These are phyloP conservation scores for Ilyonectria destructans DNA, from an alignment of 2,329 filamentous ascomycete species.

Conservation along the genomic window DNA sequence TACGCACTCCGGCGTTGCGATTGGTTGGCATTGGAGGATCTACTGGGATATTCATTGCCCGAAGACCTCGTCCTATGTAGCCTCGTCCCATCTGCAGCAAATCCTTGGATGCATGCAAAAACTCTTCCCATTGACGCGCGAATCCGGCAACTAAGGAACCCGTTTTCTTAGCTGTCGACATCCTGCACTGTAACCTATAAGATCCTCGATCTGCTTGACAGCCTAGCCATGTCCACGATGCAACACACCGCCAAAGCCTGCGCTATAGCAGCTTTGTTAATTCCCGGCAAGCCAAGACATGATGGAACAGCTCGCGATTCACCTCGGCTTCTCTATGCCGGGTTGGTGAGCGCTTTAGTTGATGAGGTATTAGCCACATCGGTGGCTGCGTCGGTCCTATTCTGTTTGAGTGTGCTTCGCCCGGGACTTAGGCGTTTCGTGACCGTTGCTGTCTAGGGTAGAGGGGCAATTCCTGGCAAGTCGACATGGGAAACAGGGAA, in stretches of 20 bases:
- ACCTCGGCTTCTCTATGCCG: not conserved
- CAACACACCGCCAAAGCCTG: slow-evolving; percentile 22
- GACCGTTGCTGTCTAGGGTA: not conserved
- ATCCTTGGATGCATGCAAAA: slow-evolving; percentile 1
- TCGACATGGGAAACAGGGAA: not conserved
- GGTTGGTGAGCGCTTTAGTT: slow-evolving; percentile 5
- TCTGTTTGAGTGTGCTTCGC: slow-evolving; percentile 14
- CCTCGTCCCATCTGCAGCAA: not conserved
- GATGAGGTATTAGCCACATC: slow-evolving; percentile 14
- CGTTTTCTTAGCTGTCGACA: not conserved
- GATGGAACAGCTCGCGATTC: slow-evolving; percentile 24
- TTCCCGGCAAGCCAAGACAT: slow-evolving; percentile 11
- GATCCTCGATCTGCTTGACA: slow-evolving; percentile 4
- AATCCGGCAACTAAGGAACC: not conserved
- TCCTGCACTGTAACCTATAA: not conserved
- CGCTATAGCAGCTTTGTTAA: slow-evolving; percentile 8
- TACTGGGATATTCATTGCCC: not conserved
- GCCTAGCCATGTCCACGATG: slow-evolving; percentile 13
- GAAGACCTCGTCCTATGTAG: too few species aligned
- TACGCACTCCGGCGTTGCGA: not conserved
- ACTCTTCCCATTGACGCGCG: not conserved
- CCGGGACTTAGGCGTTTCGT: not conserved
- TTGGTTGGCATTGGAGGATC: not conserved
- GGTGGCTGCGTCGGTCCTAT: slow-evolving; percentile 15
- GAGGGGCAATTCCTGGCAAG: not conserved